Evolutionary conservation across 2,329 filamentous ascomycete genomes (phyloP), one percentile per base, ranked within the genome.

Genomic region (Rhynchosporium secalis): DNA sequence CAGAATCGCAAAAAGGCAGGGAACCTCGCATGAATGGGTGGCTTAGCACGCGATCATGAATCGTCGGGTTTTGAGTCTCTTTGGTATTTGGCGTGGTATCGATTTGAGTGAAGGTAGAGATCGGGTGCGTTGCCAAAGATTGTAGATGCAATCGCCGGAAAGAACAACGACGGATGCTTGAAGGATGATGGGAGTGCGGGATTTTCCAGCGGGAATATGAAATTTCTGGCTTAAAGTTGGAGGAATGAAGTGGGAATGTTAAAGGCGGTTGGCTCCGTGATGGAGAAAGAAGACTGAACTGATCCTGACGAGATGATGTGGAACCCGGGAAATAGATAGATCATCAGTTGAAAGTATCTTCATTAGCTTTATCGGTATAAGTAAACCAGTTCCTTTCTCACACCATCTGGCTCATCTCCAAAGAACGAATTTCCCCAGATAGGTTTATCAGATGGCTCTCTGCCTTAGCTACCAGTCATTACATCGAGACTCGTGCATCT

Each of bases 111-210:
- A 20, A 20, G 20, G 20, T 20, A 20, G 20, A 20, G 20, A 20
- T 20, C 20, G 20, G 20, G 20, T 20, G 20, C 20, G 51, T 40
- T 40, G 51, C 51, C 20, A 20, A 20, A 20, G 1, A 20, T 20
- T 20, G 20, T 54, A 54, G 13, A 54, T 33, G n/a, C 40, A 4
- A 26, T 54, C n/a, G 20, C 51, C 33, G 51, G 40, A 54, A 4
- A 54, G 36, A 10, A 33, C 51, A 20, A 54, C 36, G 20, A 54
- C 20, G 20, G 40, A 4, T 8, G 36, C 51, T 29, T 41, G 51
- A 10, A 54, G n/a, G 36, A 54, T 54, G 51, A 38, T 40, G 20
- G 20, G 51, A 54, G 51, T 40, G 28, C 51, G 20, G 20, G 20
- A 20, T 20, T 20, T 20, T 20, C 20, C 20, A 20, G 20, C 20